Conservation (phyloP, 2,329 filamentous ascomycete genomes). For the Aspergillus proliferans region DNA sequence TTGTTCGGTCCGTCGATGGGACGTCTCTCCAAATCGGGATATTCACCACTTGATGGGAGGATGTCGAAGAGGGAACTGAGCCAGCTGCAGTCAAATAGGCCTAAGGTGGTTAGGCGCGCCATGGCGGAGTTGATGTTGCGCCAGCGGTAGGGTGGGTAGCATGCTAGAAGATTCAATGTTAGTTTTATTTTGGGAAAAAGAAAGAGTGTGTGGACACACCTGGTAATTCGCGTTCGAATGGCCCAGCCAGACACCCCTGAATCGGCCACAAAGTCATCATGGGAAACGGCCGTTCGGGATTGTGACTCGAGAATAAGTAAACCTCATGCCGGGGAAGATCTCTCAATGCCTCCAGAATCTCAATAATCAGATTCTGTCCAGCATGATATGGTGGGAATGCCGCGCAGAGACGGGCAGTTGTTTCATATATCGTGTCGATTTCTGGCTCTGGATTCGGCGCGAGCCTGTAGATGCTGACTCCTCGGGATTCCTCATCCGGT, state of each 20-base stretch:
- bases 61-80: neutral
- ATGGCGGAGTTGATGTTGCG: neutral
- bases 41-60: neutral
- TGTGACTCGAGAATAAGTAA: neutral
- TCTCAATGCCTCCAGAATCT: neutral
- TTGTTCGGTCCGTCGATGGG: neutral
- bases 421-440: neutral
- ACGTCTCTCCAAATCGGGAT: neutral
- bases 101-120: neutral
- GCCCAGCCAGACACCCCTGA: neutral
- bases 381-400: neutral
- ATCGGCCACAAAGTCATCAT: neutral
- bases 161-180: neutral
- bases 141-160: neutral
- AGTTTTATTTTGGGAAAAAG: neutral
- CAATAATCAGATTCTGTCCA: neutral
- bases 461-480: neutral
- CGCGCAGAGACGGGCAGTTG: neutral
- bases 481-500: neutral
- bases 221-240: neutral
- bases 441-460: neutral
- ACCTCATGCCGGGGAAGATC: neutral
- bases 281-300: no score
- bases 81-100: neutral
- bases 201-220: neutral